phyloP scores from a whole-genome alignment of 352 stramenopile species.

The Phytophthora capsici region DNA sequence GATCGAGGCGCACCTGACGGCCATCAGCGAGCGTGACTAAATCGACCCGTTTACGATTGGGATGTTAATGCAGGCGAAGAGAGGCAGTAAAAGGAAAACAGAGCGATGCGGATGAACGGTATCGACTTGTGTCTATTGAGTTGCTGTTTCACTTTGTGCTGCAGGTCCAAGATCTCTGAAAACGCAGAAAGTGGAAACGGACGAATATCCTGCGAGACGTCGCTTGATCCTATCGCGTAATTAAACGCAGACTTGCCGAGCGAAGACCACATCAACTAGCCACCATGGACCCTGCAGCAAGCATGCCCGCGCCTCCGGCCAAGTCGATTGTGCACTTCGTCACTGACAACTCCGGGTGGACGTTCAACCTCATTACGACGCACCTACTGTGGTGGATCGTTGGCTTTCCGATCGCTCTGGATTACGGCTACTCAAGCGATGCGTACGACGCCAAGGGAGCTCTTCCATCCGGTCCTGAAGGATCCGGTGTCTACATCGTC shows the following conservation, averaged over 20 bases:
- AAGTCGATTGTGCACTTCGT: slow-evolving; percentile 70
- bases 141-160: slow-evolving; percentile 13
- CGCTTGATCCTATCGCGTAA: slow-evolving; percentile 13
- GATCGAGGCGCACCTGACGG: slow-evolving; percentile 97
- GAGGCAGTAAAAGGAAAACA: slow-evolving; percentile 25
- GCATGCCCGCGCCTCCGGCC: slow-evolving; percentile 9
- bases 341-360: slow-evolving; percentile 81
- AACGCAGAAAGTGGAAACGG: slow-evolving; percentile 26
- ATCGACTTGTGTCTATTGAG: slow-evolving; percentile 7
- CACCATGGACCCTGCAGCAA: slow-evolving; percentile 28
- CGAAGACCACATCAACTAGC: background rate
- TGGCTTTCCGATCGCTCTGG: slow-evolving; percentile 72
- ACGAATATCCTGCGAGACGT: slow-evolving; percentile 16
- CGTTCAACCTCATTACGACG: slow-evolving; percentile 85
- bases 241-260: slow-evolving; percentile 15
- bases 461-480: slow-evolving; percentile 78
- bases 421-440: slow-evolving; percentile 83
- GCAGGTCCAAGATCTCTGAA: background rate
- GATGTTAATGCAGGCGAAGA: slow-evolving; percentile 17
- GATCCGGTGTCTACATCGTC: slow-evolving; percentile 81
- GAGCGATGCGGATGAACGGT: slow-evolving; percentile 25
- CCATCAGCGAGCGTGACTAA: slow-evolving; percentile 96
- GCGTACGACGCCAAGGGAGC: slow-evolving; percentile 79
- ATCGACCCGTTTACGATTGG: slow-evolving; percentile 6
- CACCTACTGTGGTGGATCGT: slow-evolving; percentile 86